phyloP scores from a whole-genome alignment of 192 early-diverging fungal species.

The Umbelopsis isabellina region DNA sequence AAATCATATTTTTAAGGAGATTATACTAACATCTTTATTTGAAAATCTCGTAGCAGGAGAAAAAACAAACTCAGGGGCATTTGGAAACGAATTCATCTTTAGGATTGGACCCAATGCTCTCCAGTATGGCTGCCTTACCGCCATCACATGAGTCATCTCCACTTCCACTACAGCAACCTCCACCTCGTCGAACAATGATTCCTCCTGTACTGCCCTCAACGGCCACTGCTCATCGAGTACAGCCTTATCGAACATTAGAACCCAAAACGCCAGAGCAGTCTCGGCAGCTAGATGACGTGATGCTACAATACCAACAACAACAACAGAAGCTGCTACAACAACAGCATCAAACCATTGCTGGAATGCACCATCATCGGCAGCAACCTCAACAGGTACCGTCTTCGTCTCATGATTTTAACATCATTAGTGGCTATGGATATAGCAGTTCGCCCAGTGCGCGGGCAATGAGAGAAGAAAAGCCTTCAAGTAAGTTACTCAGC shows the following conservation, averaged over 20 bases:
- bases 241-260: slow-evolving; percentile 33
- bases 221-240: slow-evolving; percentile 26
- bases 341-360: slow-evolving; percentile 7
- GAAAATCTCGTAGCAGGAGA: slow-evolving; percentile 30
- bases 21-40: background rate
- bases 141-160: slow-evolving; percentile 3
- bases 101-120: slow-evolving; percentile 13
- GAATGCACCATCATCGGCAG: slow-evolving; percentile 10
- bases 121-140: slow-evolving; percentile 10
- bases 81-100: slow-evolving; percentile 1
- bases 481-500: background rate
- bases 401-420: slow-evolving; percentile 7
- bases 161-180: slow-evolving; percentile 11
- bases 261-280: slow-evolving; percentile 35
- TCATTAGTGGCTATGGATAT: slow-evolving; percentile 17
- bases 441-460: slow-evolving; percentile 16
- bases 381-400: slow-evolving; percentile 14
- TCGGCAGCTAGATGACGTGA: slow-evolving; percentile 40
- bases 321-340: slow-evolving; percentile 37
- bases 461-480: slow-evolving; percentile 5
- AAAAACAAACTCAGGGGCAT: slow-evolving; percentile 23
- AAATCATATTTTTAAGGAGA: background rate
- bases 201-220: slow-evolving; percentile 25
- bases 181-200: slow-evolving; percentile 22
- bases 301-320: slow-evolving; percentile 45